phyloP scores from a whole-genome alignment of 75 land plant genomes.

The Cryptomeria japonica region DNA sequence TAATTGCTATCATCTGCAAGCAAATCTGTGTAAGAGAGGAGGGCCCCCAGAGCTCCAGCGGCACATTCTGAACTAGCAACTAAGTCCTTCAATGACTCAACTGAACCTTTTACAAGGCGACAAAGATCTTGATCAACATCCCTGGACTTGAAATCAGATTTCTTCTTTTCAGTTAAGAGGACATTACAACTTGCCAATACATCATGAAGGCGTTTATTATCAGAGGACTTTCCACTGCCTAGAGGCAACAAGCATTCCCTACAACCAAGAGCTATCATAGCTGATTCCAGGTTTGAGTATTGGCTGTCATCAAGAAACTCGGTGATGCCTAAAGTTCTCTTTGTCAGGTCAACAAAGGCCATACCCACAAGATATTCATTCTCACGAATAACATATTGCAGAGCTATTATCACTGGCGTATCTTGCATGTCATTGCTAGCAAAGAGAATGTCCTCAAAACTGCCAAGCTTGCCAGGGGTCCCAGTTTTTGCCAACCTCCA shows the following conservation, averaged over 20 bases:
- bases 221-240: constrained; percentile 56
- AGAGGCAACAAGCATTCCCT: constrained; percentile 89
- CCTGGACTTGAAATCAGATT: constrained; percentile 74
- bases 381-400: constrained; percentile 56
- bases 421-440: constrained; percentile 99
- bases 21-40: constrained; percentile 81
- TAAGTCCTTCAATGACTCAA: constrained; percentile 79
- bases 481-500: constrained; percentile 88
- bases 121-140: constrained; percentile 88
- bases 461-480: constrained; percentile 88
- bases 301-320: constrained; percentile 96
- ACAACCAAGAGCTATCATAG: constrained; percentile 89
- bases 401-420: constrained; percentile 80
- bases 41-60: constrained; percentile 73
- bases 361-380: constrained; percentile 79
- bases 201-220: constrained; percentile 60
- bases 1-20: constrained; percentile 91
- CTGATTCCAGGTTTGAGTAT: constrained; percentile 90
- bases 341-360: constrained; percentile 79
- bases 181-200: constrained; percentile 74
- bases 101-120: constrained; percentile 82
- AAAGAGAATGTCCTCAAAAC: constrained; percentile 94
- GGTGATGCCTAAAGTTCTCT: constrained; percentile 73
- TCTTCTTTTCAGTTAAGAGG: constrained; percentile 90
- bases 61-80: constrained; percentile 72